Conservation (phyloP, 2,329 filamentous ascomycete species). For the Purpureocillium lavendulum region DNA sequence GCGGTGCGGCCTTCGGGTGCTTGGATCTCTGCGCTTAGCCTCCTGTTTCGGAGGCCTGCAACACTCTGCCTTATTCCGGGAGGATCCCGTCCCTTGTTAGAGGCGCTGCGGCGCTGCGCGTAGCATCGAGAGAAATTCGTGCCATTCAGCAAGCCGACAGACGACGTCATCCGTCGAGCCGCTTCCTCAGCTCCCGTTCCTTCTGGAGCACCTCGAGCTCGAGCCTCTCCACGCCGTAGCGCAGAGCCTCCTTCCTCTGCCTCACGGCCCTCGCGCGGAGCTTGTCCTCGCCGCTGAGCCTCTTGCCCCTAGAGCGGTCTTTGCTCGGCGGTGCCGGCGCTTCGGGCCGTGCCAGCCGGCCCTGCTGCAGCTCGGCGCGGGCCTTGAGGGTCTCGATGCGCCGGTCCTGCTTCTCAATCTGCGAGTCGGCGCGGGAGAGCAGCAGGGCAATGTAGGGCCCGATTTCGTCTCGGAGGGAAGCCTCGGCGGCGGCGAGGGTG, state of each 20-base stretch:
- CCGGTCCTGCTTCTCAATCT: constrained; percentile 74
- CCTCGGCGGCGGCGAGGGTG: constrained; percentile 72
- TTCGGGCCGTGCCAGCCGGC: constrained; percentile 37
- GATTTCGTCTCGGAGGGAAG: constrained; percentile 79
- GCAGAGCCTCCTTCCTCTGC: constrained; percentile 76
- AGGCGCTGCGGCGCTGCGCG: no score
- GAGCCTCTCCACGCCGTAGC: constrained; percentile 78
- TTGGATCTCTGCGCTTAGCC: no score
- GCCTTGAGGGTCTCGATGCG: constrained; percentile 79
- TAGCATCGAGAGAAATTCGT: no score
- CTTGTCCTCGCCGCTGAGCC: constrained; percentile 45
- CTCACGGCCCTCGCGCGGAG: constrained; percentile 52
- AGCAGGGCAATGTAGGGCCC: constrained; percentile 76
- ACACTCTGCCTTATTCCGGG: no score
- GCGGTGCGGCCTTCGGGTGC: no score
- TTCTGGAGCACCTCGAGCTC: constrained; percentile 80
- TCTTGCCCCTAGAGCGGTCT: constrained; percentile 10
- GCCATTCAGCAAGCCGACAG: no score
- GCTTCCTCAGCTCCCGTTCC: constrained; percentile 49
- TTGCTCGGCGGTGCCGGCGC: constrained; percentile 6
- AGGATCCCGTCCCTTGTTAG: no score
- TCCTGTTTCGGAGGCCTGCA: no score
- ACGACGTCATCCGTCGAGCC: constrained; percentile 17
- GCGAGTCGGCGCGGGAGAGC: constrained; percentile 71
- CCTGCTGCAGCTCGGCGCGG: constrained; percentile 75